Evolutionary conservation across 371 early-diverging fungal genomes (phyloP).

Genomic region (Saksenaea vasiformis): DNA sequence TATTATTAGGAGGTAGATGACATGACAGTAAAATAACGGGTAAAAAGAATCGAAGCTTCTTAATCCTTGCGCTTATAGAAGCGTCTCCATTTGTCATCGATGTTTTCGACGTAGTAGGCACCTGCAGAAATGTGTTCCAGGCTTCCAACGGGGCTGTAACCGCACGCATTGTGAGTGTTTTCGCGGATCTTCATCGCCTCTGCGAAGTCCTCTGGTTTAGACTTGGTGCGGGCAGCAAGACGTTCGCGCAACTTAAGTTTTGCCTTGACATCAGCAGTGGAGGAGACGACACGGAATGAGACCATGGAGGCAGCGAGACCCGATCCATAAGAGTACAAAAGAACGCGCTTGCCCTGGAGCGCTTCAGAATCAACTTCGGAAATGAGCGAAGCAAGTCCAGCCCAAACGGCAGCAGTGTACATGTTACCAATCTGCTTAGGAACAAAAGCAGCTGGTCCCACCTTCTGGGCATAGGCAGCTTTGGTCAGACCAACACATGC

Average conservation of each 20-base stretch:
- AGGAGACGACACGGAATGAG: conserved; percentile 78
- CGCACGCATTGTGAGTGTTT: conserved; percentile 78
- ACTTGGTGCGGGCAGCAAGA: conserved; percentile 72
- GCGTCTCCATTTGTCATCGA: conserved; percentile 94
- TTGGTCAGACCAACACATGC: conserved; percentile 83
- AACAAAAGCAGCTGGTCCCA: conserved; percentile 77
- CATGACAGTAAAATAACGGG: conserved; percentile 3
- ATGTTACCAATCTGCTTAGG: conserved; percentile 96
- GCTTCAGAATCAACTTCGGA: conserved; percentile 70
- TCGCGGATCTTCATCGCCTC: conserved; percentile 87
- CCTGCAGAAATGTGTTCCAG: conserved; percentile 60
- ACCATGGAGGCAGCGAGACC: conserved; percentile 96
- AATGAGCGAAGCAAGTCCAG: conserved; percentile 84
- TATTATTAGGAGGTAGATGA: not conserved
- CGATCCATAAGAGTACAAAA: conserved; percentile 96
- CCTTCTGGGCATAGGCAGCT: conserved; percentile 73
- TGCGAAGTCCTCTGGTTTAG: conserved; percentile 81
- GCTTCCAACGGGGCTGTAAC: conserved; percentile 77
- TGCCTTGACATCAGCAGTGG: conserved; percentile 63
- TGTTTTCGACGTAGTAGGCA: conserved; percentile 82
- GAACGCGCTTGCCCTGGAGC: conserved; percentile 82
- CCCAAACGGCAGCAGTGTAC: conserved; percentile 95
- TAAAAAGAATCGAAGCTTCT: conserved; percentile 2
- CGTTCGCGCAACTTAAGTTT: conserved; percentile 71
- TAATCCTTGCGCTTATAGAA: conserved; percentile 73